phyloP scores from a whole-genome alignment of 2,329 filamentous ascomycete species.

The Trichoderma arundinaceum region DNA sequence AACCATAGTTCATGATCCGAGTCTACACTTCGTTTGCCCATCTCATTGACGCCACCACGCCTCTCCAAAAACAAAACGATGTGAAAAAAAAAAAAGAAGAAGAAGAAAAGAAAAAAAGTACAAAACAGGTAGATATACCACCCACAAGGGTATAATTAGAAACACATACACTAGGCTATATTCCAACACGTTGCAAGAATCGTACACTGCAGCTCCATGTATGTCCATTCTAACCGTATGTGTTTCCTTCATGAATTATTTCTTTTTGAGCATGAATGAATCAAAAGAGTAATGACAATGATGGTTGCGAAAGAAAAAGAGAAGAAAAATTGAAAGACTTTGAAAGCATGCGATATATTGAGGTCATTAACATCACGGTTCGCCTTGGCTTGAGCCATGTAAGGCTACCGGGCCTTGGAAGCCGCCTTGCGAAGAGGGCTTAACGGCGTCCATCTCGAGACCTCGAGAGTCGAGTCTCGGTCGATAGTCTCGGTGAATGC shows the following conservation, averaged over 20 bases:
- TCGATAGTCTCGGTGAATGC: constrained; percentile 49
- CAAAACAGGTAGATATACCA: constrained; percentile 15
- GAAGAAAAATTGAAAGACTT: constrained; percentile 1
- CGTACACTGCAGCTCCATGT: constrained; percentile 29
- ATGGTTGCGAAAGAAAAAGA: constrained; percentile 1
- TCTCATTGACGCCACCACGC: constrained; percentile 23
- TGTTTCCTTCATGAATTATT: constrained; percentile 23
- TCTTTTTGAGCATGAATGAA: neutral
- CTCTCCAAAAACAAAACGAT: constrained; percentile 5
- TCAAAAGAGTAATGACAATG: neutral
- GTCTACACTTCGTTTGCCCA: constrained; percentile 29
- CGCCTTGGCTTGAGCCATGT: constrained; percentile 43
- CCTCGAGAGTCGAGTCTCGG: constrained; percentile 58
- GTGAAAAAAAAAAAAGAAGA: neutral
- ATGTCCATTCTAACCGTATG: constrained; percentile 14
- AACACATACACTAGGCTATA: constrained; percentile 30
- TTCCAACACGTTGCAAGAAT: constrained; percentile 27
- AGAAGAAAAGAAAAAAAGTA: constrained; percentile 4
- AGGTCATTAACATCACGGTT: constrained; percentile 27
- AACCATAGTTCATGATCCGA: constrained; percentile 9
- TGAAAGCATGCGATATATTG: constrained; percentile 13
- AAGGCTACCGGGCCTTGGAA: constrained; percentile 62
- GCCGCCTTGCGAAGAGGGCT: constrained; percentile 42
- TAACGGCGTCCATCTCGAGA: constrained; percentile 76
- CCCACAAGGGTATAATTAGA: constrained; percentile 27